Conservation (phyloP, 495 filamentous ascomycete species). For the Oleoguttula mirabilis region DNA sequence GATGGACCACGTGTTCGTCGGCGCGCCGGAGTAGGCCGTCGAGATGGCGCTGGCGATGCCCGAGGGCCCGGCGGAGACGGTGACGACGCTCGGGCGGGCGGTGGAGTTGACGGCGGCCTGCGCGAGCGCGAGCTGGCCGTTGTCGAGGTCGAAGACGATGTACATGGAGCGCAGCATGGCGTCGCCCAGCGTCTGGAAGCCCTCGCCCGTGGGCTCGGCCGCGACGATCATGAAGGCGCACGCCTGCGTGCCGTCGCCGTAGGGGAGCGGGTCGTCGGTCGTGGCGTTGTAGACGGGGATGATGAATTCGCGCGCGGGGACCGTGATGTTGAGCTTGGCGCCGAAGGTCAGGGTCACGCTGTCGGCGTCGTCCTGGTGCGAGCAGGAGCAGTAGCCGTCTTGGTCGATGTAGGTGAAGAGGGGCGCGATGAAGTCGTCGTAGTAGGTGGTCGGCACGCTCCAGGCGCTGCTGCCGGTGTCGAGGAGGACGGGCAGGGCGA, state of each 20-base stretch:
- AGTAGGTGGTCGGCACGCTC: slow-evolving; percentile 3
- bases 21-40: not conserved
- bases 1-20: slow-evolving; percentile 2
- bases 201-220: not conserved
- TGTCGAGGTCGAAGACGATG: slow-evolving; percentile 20
- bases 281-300: slow-evolving; percentile 15
- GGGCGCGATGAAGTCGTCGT: slow-evolving; percentile 6
- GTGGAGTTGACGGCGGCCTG: slow-evolving; percentile 14
- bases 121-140: slow-evolving; percentile 14
- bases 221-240: slow-evolving; percentile 11
- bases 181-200: slow-evolving; percentile 17
- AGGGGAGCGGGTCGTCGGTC: slow-evolving; percentile 8
- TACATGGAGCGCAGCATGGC: slow-evolving; percentile 18
- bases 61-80: slow-evolving; percentile 6
- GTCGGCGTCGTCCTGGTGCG: slow-evolving; percentile 1
- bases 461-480: slow-evolving; percentile 16
- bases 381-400: slow-evolving; percentile 7
- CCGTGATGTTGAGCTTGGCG: slow-evolving; percentile 12
- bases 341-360: slow-evolving; percentile 8
- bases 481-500: slow-evolving; percentile 16
- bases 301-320: slow-evolving; percentile 16
- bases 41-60: slow-evolving; percentile 5
- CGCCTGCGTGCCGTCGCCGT: slow-evolving; percentile 3
- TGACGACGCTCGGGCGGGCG: slow-evolving; percentile 1
- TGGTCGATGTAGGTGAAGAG: slow-evolving; percentile 12